phyloP scores from a whole-genome alignment of 2,329 filamentous ascomycete genomes.

The Botrytis elliptica region DNA sequence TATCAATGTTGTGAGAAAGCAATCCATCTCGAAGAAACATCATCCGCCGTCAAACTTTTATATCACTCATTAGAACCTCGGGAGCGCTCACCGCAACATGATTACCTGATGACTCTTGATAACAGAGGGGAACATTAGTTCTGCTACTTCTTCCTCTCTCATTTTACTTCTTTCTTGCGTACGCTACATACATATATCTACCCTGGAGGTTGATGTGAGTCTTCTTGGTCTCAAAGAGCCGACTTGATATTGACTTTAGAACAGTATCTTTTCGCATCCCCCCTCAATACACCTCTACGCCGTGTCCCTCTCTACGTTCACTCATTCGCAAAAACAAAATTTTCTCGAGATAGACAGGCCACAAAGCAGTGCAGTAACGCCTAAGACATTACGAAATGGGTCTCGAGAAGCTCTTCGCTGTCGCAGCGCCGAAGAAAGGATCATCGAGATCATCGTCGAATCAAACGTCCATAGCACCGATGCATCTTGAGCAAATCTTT shows the following conservation, averaged over 20 bases:
- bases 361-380: not conserved
- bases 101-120: constrained; percentile 11
- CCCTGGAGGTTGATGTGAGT: constrained; percentile 9
- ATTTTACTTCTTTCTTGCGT: not conserved
- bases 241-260: constrained; percentile 4
- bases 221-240: too few species aligned
- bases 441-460: constrained; percentile 10
- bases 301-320: not conserved
- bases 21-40: not conserved
- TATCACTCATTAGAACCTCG: constrained; percentile 8
- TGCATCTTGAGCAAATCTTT: constrained; percentile 18
- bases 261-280: not conserved
- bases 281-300: not conserved
- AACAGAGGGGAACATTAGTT: constrained; percentile 14
- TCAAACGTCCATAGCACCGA: not conserved
- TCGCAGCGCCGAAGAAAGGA: constrained; percentile 10
- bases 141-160: constrained; percentile 12
- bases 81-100: constrained; percentile 20
- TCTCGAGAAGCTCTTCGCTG: constrained; percentile 18
- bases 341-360: not conserved
- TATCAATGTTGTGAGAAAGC: not conserved
- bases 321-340: not conserved
- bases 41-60: not conserved
- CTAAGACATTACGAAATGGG: constrained; percentile 2
- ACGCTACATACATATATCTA: not conserved